phyloP scores from a whole-genome alignment of 2,329 filamentous ascomycete species.

The Penicillium sp. region DNA sequence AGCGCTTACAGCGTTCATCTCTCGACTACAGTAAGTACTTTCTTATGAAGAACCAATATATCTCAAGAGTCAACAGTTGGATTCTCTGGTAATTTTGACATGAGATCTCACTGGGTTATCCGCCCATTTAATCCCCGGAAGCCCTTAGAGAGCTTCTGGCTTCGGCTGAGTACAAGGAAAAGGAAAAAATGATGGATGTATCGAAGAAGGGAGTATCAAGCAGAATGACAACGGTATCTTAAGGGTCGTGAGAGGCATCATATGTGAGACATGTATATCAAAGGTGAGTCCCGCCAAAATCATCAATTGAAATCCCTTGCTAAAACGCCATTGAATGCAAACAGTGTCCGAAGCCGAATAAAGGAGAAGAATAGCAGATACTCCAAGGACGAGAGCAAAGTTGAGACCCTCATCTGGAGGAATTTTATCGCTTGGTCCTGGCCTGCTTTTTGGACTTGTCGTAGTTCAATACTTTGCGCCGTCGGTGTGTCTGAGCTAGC shows the following conservation, averaged over 20 bases:
- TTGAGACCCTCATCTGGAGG: background rate
- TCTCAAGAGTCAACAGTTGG: background rate
- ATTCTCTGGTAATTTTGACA: background rate
- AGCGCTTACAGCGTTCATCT: background rate
- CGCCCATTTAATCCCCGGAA: background rate
- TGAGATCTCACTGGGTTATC: background rate
- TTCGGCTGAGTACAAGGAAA: background rate
- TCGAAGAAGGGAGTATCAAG: background rate
- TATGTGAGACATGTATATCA: conserved; percentile 9
- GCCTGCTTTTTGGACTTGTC: conserved; percentile 40
- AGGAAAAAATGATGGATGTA: background rate
- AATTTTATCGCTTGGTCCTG: conserved; percentile 14
- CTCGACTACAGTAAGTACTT: background rate
- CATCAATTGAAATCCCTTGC: conserved; percentile 6
- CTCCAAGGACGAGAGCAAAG: background rate
- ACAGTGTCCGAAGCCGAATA: background rate
- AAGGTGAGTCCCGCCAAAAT: conserved; percentile 6
- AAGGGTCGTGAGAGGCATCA: conserved; percentile 16
- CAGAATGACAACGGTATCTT: conserved; percentile 11
- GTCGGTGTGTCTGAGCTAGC: conserved; percentile 44
- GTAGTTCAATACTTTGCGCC: conserved; percentile 46
- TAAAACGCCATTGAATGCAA: conserved; percentile 23
- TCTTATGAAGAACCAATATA: background rate
- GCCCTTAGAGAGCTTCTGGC: background rate
- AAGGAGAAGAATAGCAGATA: background rate